Evolutionary conservation across 192 early-diverging fungal genomes (phyloP), one percentile per base, ranked within the genome.

Genomic region (Coemansia sp.): DNA sequence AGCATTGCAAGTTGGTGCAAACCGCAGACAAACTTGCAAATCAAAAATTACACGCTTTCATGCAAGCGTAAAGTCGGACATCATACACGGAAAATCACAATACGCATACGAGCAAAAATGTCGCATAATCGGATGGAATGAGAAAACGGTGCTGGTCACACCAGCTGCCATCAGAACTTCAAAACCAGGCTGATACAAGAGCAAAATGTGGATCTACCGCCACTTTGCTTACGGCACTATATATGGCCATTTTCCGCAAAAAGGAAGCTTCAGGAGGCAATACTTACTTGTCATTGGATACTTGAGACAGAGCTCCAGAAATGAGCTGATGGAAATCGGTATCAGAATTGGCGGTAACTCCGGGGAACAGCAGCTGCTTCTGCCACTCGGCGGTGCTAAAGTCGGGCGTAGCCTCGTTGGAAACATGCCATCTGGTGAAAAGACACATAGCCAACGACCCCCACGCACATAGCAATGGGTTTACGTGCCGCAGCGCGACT

Each of bases 201-300:
- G 43, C 16, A 21, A 45, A 34, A 34, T 5, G 7, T 34, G 32
- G 32, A 34, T 34, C 7, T 34, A 6, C 32, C 2, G 6, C 7
- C 10, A 10, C 7, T 34, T 34, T 6, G 32, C 2, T 10, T 34
- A 10, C 6, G 7, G 32, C 10, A 34, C 32, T 34, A 34, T 34
- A 34, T 34, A 34, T 34, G 10, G 32, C 10, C 7, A 34, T 34
- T 6, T 34, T 34, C 32, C 7, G 32, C 32, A 34, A 34, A 34
- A 34, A 7, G 32, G 7, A 10, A 26, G 4, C 4, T 26, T 26
- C 23, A 26, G 32, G 32, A 7, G 32, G 10, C 10, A 34, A 15
- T 51, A 67, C 71, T 74, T 74, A 74, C 71, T 53, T 74, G 61
- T 74, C 71, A 36, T 67, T 67, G 45, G 71, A 56, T 46, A 74